phyloP scores from a whole-genome alignment of 1,284 basidiomycete genomes.

The Phylloboletellus chloephorus region DNA sequence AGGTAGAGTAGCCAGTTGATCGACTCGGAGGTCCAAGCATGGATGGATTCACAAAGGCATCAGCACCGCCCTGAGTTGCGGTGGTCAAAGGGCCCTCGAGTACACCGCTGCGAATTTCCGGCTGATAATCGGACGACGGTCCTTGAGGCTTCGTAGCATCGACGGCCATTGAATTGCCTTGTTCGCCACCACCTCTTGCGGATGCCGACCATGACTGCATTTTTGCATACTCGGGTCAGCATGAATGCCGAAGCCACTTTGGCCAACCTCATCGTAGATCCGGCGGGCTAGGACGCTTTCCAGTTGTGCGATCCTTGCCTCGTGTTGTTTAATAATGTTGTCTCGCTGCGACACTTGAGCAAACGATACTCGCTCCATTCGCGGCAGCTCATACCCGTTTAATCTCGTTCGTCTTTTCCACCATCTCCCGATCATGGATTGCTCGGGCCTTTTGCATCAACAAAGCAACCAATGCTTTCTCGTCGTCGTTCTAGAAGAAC shows the following conservation, averaged over 20 bases:
- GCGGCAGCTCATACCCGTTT: conserved; percentile 35
- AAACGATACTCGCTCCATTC: conserved; percentile 5
- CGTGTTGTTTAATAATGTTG: conserved; percentile 36
- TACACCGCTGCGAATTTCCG: conserved; percentile 19
- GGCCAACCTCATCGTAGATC: conserved; percentile 36
- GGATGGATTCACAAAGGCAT: conserved; percentile 15
- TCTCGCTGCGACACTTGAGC: conserved; percentile 36
- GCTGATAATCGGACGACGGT: conserved; percentile 13
- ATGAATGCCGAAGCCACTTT: conserved; percentile 12
- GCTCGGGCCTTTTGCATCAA: conserved; percentile 39
- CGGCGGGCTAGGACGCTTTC: conserved; percentile 39
- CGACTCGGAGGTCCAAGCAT: conserved; percentile 16
- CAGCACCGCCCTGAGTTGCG: conserved; percentile 8
- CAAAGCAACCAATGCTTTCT: conserved; percentile 42
- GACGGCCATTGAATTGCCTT: conserved; percentile 12
- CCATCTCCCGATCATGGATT: conserved; percentile 44
- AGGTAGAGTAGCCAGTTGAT: conserved; percentile 21
- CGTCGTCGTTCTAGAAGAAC: conserved; percentile 38
- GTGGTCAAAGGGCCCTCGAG: conserved; percentile 10
- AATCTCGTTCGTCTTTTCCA: conserved; percentile 49
- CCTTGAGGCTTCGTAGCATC: conserved; percentile 12
- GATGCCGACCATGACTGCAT: conserved; percentile 11
- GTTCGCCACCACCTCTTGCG: conserved; percentile 15
- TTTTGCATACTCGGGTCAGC: conserved; percentile 12
- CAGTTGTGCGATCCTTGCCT: conserved; percentile 37